A percentile compares a stretch with the other conserved stretches of the same genome.
These are phyloP conservation scores for Lactarius sanguifluus DNA, from an alignment of 768 basidiomycete species.

Conservation along the genomic window DNA sequence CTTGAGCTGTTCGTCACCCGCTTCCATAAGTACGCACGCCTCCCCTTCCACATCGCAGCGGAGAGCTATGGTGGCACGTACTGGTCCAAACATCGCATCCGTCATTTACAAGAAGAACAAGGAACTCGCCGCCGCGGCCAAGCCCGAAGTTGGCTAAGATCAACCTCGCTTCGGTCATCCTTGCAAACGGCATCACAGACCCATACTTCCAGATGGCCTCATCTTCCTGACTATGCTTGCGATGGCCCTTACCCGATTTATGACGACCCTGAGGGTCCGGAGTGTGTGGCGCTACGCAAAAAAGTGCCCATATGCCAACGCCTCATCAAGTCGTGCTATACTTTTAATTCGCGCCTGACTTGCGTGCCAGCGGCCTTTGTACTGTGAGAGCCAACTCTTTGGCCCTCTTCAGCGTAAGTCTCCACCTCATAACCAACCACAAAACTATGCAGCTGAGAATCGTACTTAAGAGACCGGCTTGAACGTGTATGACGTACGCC, in stretches of 20 bases:
- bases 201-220: constrained; percentile 78
- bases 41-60: constrained; percentile 76
- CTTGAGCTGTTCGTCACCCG: constrained; percentile 75
- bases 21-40: constrained; percentile 68
- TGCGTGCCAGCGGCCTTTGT: constrained; percentile 63
- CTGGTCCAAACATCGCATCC: constrained; percentile 83
- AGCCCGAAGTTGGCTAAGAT: constrained; percentile 59
- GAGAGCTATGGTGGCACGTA: constrained; percentile 77
- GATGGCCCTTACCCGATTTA: constrained; percentile 82
- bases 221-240: constrained; percentile 81
- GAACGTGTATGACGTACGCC: constrained; percentile 89
- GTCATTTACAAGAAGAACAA: constrained; percentile 80
- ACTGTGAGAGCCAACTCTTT: constrained; percentile 76
- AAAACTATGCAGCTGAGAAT: not conserved
- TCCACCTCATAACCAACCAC: too few species aligned
- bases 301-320: constrained; percentile 55
- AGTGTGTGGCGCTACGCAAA: constrained; percentile 45
- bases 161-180: constrained; percentile 79
- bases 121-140: constrained; percentile 45
- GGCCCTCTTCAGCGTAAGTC: constrained; percentile 69
- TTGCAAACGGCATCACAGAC: constrained; percentile 88
- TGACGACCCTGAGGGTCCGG: constrained; percentile 50
- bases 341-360: constrained; percentile 42
- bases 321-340: constrained; percentile 53
- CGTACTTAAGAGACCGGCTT: constrained; percentile 55